Evolutionary conservation across 2,329 filamentous ascomycete genomes (phyloP), one percentile per base, ranked within the genome.

Genomic region (Cryphonectria parasitica): DNA sequence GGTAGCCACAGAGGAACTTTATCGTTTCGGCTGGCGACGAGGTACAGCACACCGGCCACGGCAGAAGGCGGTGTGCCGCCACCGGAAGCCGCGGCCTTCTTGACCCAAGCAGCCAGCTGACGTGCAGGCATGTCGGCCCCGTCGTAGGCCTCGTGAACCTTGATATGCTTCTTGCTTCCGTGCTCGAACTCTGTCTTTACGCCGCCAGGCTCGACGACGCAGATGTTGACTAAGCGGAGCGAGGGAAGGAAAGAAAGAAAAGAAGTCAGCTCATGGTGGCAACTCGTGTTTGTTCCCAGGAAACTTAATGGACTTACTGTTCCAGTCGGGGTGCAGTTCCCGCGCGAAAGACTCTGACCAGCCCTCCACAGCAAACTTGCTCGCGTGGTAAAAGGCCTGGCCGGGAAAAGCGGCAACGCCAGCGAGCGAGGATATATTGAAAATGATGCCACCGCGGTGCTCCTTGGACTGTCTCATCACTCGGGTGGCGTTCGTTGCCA

Each of bases 401-500:
- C 75, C 75, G 3, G 75, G 70, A 1, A 76, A 73, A 1, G 64
- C 75, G 36, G 69, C 58, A 31, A 71, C 65, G 1, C 75, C 75
- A 1, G 71, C 75, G 1, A 76, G 36, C 1, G 75, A 76, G 0
- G 71, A 73, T 0, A 76, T 70, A 22, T 75, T 74, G 66, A 76
- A 70, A 25, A 75, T 71, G 10, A 81, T 82, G 43, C 79, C 67
- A 5, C 67, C 67, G 4, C 49, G 61, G 13, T 69, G 67, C 11
- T 73, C 65, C 60, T 76, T 76, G 60, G 73, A 73, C n/a, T 77
- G 74, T 4, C 77, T 74, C 72, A 79, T 75, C 11, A 77, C 67
- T 61, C 74, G 69, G 7, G 79, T 28, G 22, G 77, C 77, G 3
- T 74, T 73, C 8, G 70, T 73, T 0, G 73, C 74, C 13, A 79